Base-by-base conservation (phyloP, 225 moss, liverwort and hornwort genomes). In the Sphagnum contortum region DNA sequence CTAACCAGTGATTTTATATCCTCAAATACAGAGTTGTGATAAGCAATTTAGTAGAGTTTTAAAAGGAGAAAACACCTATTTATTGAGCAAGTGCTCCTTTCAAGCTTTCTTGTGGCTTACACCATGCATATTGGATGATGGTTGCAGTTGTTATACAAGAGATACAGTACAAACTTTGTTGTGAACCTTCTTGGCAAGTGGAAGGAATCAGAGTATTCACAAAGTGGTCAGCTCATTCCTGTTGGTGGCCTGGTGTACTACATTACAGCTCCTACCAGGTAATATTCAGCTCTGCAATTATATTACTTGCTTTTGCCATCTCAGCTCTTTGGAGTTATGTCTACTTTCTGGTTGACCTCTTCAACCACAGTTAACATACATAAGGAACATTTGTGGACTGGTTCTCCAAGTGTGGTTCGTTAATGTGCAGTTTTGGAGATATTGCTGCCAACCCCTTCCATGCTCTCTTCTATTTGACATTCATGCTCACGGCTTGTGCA, bases 191-290 rank as follows among this genome's bases (percentile, higher is more conserved):
- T 96, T 12, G 95, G 95, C 29, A 92, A 90, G 73, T 96, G 95
- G 95, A 87, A 82, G 79, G 90, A 87, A 68, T 90, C 88, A 3
- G 92, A 95, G 68, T 96, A 92, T 63, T 92, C 95, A 3, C 86
- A 83, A 72, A 96, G 88, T 72, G 88, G 79, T 65, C 95, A 92
- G 63, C 83, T 92, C 70, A 92, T 92, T 57, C 95, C 95, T 48
- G 90, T 96, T 66, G 95, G 95, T 52, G 95, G 95, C 12, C 88
- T 96, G 6, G 95, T 89, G 11, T 96, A 96, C 54, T 92, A 92
- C 70, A 96, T 96, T 29, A 92, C 88, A 50, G 83, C 95, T 57
- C 95, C 95, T 11, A 81, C 95, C 50, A 96, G 95, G 95, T 95
- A 70, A 9, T 57, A 48, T 48, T 13, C 2, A 3, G 29, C 29